These are phyloP conservation scores for Arachis stenosperma DNA, from an alignment of 306 rosid species.

Conservation along the genomic window DNA sequence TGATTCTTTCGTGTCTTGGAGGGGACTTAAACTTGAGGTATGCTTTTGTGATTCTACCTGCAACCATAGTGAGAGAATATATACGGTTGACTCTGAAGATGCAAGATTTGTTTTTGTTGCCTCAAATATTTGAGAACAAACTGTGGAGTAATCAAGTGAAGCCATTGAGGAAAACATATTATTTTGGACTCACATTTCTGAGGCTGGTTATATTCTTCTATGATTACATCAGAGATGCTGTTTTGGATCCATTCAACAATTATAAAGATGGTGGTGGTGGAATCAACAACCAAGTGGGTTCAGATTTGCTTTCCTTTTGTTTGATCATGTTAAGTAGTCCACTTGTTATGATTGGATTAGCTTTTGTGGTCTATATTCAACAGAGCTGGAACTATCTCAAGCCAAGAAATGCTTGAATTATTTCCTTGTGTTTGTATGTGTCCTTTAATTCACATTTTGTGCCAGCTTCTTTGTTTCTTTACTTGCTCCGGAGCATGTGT, in stretches of 20 bases:
- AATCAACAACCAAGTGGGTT: constrained; percentile 5
- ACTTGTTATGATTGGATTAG: neutral
- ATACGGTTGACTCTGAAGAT: neutral
- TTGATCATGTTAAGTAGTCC: neutral
- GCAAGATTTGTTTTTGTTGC: constrained; percentile 20
- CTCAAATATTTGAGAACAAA: constrained; percentile 18
- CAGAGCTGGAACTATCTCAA: constrained; percentile 20
- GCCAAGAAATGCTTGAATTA: neutral
- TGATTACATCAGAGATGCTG: constrained; percentile 23
- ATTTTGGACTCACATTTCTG: constrained; percentile 34
- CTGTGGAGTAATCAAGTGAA: constrained; percentile 16
- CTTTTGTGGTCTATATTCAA: constrained; percentile 23
- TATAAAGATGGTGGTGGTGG: neutral
- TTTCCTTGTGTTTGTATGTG: neutral
- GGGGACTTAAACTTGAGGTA: too few relatives aligned
- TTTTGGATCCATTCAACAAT: neutral
- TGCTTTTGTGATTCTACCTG: neutral
- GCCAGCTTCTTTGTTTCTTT: too few relatives aligned
- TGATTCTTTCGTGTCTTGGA: too few relatives aligned
- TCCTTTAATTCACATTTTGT: too few relatives aligned
- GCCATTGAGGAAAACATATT: constrained; percentile 37
- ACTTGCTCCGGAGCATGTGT: too few relatives aligned
- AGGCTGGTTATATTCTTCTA: constrained; percentile 8
- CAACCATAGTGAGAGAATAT: neutral
- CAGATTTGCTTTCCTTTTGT: constrained; percentile 7